Base-by-base conservation (phyloP, 108 stramenopile genomes). In the Fragilariopsis cylindrus region DNA sequence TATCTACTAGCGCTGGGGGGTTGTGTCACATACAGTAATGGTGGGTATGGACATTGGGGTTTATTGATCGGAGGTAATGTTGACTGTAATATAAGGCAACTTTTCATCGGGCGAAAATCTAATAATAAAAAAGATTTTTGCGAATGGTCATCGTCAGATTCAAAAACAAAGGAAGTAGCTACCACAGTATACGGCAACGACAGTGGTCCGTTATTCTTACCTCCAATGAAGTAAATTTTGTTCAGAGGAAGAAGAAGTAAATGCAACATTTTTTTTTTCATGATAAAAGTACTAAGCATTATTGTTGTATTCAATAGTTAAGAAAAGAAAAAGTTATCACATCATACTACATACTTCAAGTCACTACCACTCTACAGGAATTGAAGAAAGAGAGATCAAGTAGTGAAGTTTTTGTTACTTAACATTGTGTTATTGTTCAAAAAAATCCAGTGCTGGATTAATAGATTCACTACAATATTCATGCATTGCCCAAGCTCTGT, bases 401-500 rank as follows among this genome's bases (percentile, higher is more conserved):
- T 12, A 60, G 11, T 60, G 40, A 9, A 2, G 43, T 45, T 65
- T 12, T 69, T 69, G 47, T 50, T 16, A 2, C 3, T 3, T 39
- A 6, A 55, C 53, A 67, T 30, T 30, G 21, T 30, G 1, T 30
- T 30, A 30, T 30, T 80, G 43, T 48, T 85, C 79, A 48, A 82
- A 85, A 41, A 82, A 77, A 50, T 64, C 58, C 58, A 85, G 58
- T 2, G 84, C 81, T 43, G 70, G 71, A 44, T 57, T 43, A 3
- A 82, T 69, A 4, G 68, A 65, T 70, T 85, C 84, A 15, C 81
- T 81, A 60, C 84, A 85, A 57, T 85, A 85, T 60, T 85, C 84
- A 55, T 85, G 84, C 70, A 82, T 80, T 4, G 84, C 84, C 84
- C 84, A 85, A 3, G 84, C 81, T 21, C 84, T 57, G 52, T 85